Evolutionary conservation across 768 basidiomycete genomes (phyloP), one percentile per base, ranked within the genome.

Genomic region (Lentinula raphanica): DNA sequence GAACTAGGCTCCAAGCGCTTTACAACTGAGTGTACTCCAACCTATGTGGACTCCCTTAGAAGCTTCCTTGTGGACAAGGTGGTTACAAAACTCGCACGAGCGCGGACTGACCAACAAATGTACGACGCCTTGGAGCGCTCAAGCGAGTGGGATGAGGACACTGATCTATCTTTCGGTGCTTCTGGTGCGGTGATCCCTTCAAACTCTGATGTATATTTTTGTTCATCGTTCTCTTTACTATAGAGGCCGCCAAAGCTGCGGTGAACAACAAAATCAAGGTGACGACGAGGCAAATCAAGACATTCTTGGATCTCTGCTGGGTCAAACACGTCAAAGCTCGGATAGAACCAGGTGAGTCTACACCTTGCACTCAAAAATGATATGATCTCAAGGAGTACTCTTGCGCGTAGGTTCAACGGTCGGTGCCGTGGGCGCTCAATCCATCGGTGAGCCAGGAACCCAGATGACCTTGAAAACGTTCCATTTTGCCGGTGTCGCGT

Each of bases 381-480:
- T 8, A 29, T 17, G 25, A 31, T 29, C 8, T 31, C 7, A 31
- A n/a, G 2, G 25, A 12, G 6, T 57, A 12, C 3, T 2, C 15
- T 2, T n/a, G 13, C 5, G 9, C 45, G 29, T 50, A 92, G 94
- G 95, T 9, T 98, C 96, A 0, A 98, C 97, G 19, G 97, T 99
- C 19, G 97, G 97, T 28, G 97, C 97, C 29, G 94, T 99, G 40
- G 97, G 96, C 3, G 97, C 97, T 5, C 97, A 99, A 68, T 98
- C 97, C 1, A 98, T 99, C 62, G 97, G 97, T 66, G 97, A 99
- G 72, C 97, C 97, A 1, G 97, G 96, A 40, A 99, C 97, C 0
- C 97, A 99, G 69, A 99, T 99, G 97, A 98, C 96, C 1, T 73
- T 98, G 63, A 98, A 98, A 75, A 98, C 97, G 57, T 99, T 99